phyloP scores from a whole-genome alignment of 768 basidiomycete genomes.

The Chiua virens region DNA sequence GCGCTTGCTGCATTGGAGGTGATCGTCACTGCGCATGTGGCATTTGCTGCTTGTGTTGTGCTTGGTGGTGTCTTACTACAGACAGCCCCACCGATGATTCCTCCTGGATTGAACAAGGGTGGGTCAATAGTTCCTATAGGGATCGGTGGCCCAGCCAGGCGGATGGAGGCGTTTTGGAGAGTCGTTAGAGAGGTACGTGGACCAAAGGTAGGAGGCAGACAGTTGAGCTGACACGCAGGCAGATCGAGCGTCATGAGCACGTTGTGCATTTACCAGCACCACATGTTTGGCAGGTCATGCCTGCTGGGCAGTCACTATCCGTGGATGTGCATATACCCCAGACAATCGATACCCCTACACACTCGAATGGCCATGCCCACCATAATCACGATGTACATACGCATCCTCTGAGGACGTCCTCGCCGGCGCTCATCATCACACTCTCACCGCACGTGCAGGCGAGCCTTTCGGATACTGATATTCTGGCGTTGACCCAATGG shows the following conservation, averaged over 20 bases:
- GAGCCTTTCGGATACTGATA: slow-evolving; percentile 67
- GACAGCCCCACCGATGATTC: slow-evolving; percentile 65
- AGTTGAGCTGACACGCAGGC: neutral
- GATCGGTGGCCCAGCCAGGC: slow-evolving; percentile 40
- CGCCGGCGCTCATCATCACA: slow-evolving; percentile 66
- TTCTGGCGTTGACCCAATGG: slow-evolving; percentile 72
- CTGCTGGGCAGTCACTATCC: slow-evolving; percentile 32
- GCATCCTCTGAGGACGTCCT: slow-evolving; percentile 7
- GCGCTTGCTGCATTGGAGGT: slow-evolving; percentile 78
- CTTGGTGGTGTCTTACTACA: slow-evolving; percentile 88
- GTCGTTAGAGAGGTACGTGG: slow-evolving; percentile 75
- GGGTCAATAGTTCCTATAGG: slow-evolving; percentile 7
- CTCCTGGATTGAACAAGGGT: slow-evolving; percentile 10
- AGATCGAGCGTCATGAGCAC: slow-evolving; percentile 84
- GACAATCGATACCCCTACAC: neutral
- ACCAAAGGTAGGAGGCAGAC: neutral
- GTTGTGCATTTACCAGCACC: slow-evolving; percentile 82
- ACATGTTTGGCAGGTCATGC: slow-evolving; percentile 85
- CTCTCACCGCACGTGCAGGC: slow-evolving; percentile 73
- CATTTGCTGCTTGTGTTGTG: slow-evolving; percentile 80
- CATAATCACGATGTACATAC: slow-evolving; percentile 2
- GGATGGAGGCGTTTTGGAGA: slow-evolving; percentile 81
- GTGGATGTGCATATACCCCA: neutral
- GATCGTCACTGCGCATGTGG: slow-evolving; percentile 74
- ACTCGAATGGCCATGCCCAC: slow-evolving; percentile 14